These are phyloP conservation scores for Macadamia integrifolia DNA, from an alignment of 164 flowering plant genomes.

Conservation along the genomic window DNA sequence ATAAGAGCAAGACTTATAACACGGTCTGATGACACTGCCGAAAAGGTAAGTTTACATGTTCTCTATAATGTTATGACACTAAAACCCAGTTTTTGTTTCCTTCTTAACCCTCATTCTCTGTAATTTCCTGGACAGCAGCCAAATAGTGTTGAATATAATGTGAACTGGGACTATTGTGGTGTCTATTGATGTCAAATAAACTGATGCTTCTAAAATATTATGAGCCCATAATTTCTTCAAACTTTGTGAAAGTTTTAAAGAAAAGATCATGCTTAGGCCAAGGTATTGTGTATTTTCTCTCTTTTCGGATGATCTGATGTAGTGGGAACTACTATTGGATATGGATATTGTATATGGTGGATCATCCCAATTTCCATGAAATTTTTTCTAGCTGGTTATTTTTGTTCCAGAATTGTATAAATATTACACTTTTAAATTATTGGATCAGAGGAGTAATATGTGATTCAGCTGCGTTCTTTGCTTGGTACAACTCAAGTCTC, in stretches of 20 bases:
- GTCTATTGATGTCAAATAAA: not conserved
- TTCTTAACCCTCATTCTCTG: not conserved
- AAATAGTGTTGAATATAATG: not conserved
- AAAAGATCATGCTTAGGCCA: no score
- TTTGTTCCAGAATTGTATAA: no score
- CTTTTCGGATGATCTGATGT: no score
- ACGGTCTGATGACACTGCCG: conserved; percentile 85
- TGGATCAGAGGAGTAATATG: no score
- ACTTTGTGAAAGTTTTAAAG: not conserved
- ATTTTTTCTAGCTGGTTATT: no score
- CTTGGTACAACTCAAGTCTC: no score
- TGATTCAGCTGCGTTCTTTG: no score
- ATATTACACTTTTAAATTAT: no score
- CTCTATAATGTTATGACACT: not conserved
- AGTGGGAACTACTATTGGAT: no score
- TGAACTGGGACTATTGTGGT: not conserved
- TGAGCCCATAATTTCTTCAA: not conserved
- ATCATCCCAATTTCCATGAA: no score
- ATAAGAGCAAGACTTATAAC: conserved; percentile 62
- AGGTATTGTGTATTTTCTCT: no score
- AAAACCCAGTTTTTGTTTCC: not conserved
- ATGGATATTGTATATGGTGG: no score
- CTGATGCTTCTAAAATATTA: not conserved
- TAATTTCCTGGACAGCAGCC: not conserved
- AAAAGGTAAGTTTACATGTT: conserved; percentile 43